Evolutionary conservation across 257 asterid genomes (phyloP).

Genomic region (Gentiana macrophylla): DNA sequence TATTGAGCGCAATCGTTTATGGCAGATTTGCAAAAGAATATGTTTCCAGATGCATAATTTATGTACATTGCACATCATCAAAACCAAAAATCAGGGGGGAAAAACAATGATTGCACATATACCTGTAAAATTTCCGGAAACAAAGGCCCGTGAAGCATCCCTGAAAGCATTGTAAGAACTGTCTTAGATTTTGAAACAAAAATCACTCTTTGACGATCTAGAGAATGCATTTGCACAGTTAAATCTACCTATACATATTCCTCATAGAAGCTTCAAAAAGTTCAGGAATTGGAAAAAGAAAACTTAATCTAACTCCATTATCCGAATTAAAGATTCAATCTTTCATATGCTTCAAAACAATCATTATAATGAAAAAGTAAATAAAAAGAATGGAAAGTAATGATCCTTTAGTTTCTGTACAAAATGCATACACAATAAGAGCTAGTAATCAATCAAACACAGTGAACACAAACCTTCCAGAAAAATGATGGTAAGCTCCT

Average conservation of each 20-base stretch:
- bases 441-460: too few species aligned
- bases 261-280: neutral
- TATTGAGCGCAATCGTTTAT: too few species aligned
- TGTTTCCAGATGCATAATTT: neutral
- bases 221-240: neutral
- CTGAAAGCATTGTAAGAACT: conserved; percentile 17
- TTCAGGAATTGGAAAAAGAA: neutral
- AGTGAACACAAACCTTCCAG: conserved; percentile 51
- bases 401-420: too few species aligned
- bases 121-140: conserved; percentile 93
- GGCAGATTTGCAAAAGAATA: neutral
- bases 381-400: neutral
- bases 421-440: too few species aligned
- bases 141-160: conserved; percentile 96
- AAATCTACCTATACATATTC: neutral
- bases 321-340: neutral
- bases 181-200: neutral
- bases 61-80: neutral
- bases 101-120: neutral
- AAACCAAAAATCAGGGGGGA: neutral
- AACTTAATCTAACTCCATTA: neutral
- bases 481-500: conserved; percentile 72
- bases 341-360: neutral
- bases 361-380: neutral
- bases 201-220: neutral